These are phyloP conservation scores for Curvularia eragrostidis DNA, from an alignment of 2,329 filamentous ascomycete species.

Conservation along the genomic window DNA sequence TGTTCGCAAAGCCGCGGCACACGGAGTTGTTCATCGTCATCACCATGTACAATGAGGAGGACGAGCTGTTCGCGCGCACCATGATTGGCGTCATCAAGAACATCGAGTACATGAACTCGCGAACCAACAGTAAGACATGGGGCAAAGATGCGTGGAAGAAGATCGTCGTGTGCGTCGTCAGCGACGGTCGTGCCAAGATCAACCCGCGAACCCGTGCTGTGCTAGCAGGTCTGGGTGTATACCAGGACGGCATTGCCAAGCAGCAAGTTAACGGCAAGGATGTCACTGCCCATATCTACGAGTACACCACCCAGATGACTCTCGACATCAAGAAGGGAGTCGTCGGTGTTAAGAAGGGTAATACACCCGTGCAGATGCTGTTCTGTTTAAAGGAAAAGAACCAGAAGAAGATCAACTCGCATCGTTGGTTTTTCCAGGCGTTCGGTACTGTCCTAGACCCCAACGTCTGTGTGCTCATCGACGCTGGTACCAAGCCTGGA, in stretches of 20 bases:
- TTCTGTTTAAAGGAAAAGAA: constrained; percentile 99
- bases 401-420: constrained; percentile 99
- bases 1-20: constrained; percentile 90
- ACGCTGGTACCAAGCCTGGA: constrained; percentile 94
- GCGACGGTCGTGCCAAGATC: constrained; percentile 96
- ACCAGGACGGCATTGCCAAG: constrained; percentile 98
- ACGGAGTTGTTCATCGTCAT: constrained; percentile 96
- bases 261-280: constrained; percentile 97
- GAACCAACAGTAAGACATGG: constrained; percentile 95
- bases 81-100: constrained; percentile 99
- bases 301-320: constrained; percentile 84
- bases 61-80: constrained; percentile 91
- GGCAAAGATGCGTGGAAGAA: constrained; percentile 99
- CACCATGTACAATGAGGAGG: constrained; percentile 99
- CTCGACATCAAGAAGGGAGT: constrained; percentile 89
- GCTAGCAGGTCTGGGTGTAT: constrained; percentile 91
- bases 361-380: constrained; percentile 91
- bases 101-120: constrained; percentile 95
- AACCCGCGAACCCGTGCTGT: constrained; percentile 89
- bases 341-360: constrained; percentile 80
- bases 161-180: constrained; percentile 97
- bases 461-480: constrained; percentile 94
- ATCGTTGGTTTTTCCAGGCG: constrained; percentile 98
- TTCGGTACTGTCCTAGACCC: constrained; percentile 92
- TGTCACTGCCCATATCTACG: constrained; percentile 97